phyloP scores from a whole-genome alignment of 2,329 filamentous ascomycete species.

The Fusarium subglutinans region DNA sequence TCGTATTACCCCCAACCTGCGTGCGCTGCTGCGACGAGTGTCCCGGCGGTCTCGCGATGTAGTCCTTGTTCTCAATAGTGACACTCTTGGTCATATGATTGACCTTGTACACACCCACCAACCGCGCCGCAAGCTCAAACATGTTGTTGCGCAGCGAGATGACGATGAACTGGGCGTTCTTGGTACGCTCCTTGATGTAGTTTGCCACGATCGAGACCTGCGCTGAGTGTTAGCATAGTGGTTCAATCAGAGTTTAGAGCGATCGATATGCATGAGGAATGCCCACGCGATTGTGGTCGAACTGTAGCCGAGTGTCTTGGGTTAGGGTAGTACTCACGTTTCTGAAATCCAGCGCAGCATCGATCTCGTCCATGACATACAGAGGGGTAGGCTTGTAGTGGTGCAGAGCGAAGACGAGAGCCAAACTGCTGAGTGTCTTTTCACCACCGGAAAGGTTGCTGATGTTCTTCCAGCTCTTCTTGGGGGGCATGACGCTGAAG shows the following conservation, averaged over 20 bases:
- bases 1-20: slow-evolving; percentile 43
- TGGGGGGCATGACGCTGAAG: slow-evolving; percentile 98
- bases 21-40: slow-evolving; percentile 48
- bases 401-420: slow-evolving; percentile 96
- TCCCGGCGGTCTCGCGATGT: slow-evolving; percentile 60
- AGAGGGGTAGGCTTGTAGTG: slow-evolving; percentile 97
- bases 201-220: slow-evolving; percentile 97
- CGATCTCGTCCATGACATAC: slow-evolving; percentile 99
- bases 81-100: slow-evolving; percentile 98
- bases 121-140: slow-evolving; percentile 95
- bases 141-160: slow-evolving; percentile 99
- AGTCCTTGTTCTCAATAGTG: slow-evolving; percentile 86
- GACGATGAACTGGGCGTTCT: slow-evolving; percentile 99
- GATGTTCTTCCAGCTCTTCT: slow-evolving; percentile 99
- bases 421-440: slow-evolving; percentile 93
- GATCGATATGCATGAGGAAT: slow-evolving; percentile 19
- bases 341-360: slow-evolving; percentile 95
- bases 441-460: slow-evolving; percentile 94
- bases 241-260: neutral
- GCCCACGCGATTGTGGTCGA: slow-evolving; percentile 19
- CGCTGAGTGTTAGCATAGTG: slow-evolving; percentile 28
- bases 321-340: slow-evolving; percentile 73
- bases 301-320: slow-evolving; percentile 40
- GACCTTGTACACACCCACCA: slow-evolving; percentile 99
- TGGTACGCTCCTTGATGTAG: slow-evolving; percentile 98